These are phyloP conservation scores for Pichia occidentalis DNA, from an alignment of 805 yeast genomes.

Conservation along the genomic window DNA sequence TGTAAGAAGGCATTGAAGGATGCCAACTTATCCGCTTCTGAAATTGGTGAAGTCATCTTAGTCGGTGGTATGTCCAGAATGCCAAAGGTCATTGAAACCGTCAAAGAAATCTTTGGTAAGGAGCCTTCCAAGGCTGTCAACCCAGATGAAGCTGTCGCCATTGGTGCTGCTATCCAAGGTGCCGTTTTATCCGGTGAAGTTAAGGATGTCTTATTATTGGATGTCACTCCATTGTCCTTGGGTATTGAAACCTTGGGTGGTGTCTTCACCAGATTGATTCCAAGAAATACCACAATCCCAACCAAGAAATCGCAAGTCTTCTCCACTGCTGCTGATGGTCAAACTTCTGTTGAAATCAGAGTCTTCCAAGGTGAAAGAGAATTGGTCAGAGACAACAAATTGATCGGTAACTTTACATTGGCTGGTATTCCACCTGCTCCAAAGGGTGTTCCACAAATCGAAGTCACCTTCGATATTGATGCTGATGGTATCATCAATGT, in stretches of 20 bases:
- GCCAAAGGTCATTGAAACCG: constrained; percentile 70
- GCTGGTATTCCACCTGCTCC: constrained; percentile 95
- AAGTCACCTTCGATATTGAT: constrained; percentile 92
- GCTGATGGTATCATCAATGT: constrained; percentile 90
- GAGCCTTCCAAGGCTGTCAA: constrained; percentile 68
- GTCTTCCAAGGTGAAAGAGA: constrained; percentile 99
- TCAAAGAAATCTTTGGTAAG: constrained; percentile 51
- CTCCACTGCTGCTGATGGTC: constrained; percentile 95
- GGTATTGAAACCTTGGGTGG: constrained; percentile 99
- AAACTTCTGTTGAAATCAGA: constrained; percentile 93
- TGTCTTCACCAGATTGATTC: constrained; percentile 86
- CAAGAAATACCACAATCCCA: constrained; percentile 94
- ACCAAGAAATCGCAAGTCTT: constrained; percentile 94
- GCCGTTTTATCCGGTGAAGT: constrained; percentile 81
- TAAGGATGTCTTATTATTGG: constrained; percentile 67
- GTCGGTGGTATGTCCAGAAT: constrained; percentile 91
- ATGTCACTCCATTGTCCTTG: constrained; percentile 80
- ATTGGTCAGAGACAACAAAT: constrained; percentile 94
- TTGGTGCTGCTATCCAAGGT: constrained; percentile 89
- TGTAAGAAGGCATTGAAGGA: constrained; percentile 70
- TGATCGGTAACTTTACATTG: constrained; percentile 93
- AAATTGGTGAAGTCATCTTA: constrained; percentile 65
- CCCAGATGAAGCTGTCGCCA: constrained; percentile 91
- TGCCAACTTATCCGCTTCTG: constrained; percentile 58
- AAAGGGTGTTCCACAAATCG: constrained; percentile 91